Base-by-base conservation (phyloP, 768 basidiomycete genomes). In the Mycena crocata region DNA sequence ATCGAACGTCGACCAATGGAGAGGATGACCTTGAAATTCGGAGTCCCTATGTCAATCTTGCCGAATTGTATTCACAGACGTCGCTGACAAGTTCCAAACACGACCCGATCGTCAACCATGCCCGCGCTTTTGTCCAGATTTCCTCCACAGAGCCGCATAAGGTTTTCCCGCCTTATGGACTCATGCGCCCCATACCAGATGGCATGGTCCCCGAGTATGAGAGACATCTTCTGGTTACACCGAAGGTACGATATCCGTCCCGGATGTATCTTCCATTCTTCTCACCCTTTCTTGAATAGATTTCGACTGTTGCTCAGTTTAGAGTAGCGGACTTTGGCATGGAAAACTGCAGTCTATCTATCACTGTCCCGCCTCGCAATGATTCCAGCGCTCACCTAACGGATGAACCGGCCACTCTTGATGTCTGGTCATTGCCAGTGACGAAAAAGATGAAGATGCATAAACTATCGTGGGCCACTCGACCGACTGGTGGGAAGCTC, bases 241-340 rank as follows among this genome's bases (percentile, higher is more conserved):
- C 61, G 26, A 68, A 55, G 55, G 66, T 63, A 28, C 28, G 45
- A 19, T 51, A 32, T 44, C 8, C 24, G 19, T 61, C 19, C 3
- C 19, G 31, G 9, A 35, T 3, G 23, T 45, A 24, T 24, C 23
- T 45, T 17, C 3, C n/a, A 45, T 42, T 31, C 14, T 26, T 4
- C 21, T 32, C 14, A 30, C 34, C 42, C 7, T 37, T 4, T 37
- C 17, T 45, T 39, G 1, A 31, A 23, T 31, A 78, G 77, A 70
- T 71, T 13, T 75, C 74, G 6, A 74, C 77, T 6, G 59, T 78
- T 14, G 71, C 71, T 3, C 75, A 77, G 52, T 78, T 77, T 55
- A 70, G 72, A 31, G 73, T 73, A 12, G 62, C 75, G 35, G 77
- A 78, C 66, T 78, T 72, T 60, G 77, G 77, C 8, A 76, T 78